Percentiles rank a stretch among this genome's conserved stretches.
phyloP scores from a whole-genome alignment of 2,329 filamentous ascomycete species.

The Fusarium caatingaense region DNA sequence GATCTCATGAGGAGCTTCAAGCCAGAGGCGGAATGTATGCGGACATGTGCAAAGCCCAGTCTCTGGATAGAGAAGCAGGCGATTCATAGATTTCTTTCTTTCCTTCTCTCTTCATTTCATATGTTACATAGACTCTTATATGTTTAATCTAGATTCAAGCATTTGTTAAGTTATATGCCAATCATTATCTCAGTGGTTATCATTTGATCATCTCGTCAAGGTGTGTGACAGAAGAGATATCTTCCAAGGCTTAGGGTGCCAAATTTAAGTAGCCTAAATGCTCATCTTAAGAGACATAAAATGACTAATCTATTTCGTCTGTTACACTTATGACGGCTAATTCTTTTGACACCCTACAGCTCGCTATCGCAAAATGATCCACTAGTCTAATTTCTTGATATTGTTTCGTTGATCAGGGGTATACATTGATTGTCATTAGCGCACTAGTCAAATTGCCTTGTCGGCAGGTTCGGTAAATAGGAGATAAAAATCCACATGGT shows the following conservation, averaged over 20 bases:
- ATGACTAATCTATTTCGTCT: too few species aligned
- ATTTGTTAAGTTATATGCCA: background rate
- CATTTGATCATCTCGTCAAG: background rate
- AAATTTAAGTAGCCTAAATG: too few species aligned
- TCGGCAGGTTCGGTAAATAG: background rate
- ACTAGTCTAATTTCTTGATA: background rate
- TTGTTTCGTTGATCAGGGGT: background rate
- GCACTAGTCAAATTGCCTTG: background rate
- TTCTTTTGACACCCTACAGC: too few species aligned
- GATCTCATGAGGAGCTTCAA: constrained; percentile 68
- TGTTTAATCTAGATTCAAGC: background rate
- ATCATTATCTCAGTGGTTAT: background rate
- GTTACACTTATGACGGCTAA: too few species aligned
- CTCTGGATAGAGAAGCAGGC: constrained; percentile 11
- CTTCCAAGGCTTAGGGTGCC: too few species aligned
- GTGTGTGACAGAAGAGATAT: background rate
- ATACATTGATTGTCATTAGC: background rate
- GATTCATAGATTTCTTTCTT: background rate
- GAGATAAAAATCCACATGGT: background rate
- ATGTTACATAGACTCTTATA: background rate
- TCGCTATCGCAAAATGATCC: background rate
- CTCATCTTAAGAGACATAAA: too few species aligned
- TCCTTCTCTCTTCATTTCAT: background rate
- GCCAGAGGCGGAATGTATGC: constrained; percentile 42
- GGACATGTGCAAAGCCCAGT: constrained; percentile 36